Evolutionary conservation across 371 early-diverging fungal species (phyloP).

Genomic region (Apophysomyces ossiformis): DNA sequence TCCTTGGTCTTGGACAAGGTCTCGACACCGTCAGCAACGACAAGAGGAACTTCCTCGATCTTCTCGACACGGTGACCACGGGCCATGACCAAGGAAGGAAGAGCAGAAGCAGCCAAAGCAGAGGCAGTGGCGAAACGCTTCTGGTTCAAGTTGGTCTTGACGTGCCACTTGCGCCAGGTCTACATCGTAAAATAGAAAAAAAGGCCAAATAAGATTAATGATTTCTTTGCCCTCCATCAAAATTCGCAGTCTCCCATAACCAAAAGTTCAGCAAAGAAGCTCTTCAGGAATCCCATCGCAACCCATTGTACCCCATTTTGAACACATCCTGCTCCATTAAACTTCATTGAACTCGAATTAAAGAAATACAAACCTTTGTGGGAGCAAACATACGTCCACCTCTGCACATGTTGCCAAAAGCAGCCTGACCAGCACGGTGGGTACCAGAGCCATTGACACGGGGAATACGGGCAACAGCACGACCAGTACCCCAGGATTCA

Average conservation of each 20-base stretch:
- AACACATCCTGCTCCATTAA: background rate
- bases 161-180: conserved; percentile 99
- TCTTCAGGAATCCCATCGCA: background rate
- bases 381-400: conserved; percentile 99
- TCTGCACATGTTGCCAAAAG: conserved; percentile 99
- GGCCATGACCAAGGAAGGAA: conserved; percentile 95
- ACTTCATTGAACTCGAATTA: background rate
- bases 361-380: conserved; percentile 69
- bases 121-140: conserved; percentile 98
- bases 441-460: conserved; percentile 99
- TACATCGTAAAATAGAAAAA: background rate
- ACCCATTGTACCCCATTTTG: background rate
- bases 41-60: conserved; percentile 98
- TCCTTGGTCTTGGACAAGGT: conserved; percentile 96
- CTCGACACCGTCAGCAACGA: conserved; percentile 86
- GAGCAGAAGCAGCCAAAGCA: conserved; percentile 98
- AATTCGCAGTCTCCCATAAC: background rate
- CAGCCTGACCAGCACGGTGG: conserved; percentile 99
- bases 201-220: background rate
- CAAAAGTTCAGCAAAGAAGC: background rate
- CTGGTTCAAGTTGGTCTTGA: conserved; percentile 98
- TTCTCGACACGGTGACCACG: conserved; percentile 98
- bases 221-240: background rate
- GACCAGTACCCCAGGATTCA: conserved; percentile 99
- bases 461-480: conserved; percentile 99